Base-by-base conservation (phyloP, 1,284 basidiomycete species). In the Papiliotrema flavescens region DNA sequence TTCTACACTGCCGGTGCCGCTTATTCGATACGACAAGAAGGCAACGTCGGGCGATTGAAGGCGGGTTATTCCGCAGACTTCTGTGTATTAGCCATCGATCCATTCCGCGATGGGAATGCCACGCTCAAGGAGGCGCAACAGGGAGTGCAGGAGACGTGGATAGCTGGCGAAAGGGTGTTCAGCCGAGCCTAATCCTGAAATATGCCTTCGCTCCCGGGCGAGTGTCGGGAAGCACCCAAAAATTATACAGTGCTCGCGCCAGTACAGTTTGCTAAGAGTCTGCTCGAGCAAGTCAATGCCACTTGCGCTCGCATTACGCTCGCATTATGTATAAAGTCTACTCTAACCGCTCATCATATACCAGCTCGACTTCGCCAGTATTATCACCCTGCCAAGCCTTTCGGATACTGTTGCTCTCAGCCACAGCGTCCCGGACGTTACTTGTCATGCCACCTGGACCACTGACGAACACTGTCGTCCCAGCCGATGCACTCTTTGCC, bases 21-120 rank as follows among this genome's bases (percentile, higher is more conserved):
- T 4, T 60, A 53, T 40, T 60, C 60, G 1, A 54, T 55, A 6
- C 40, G 49, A 23, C 34, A 46, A 3, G 65, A 66, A 11, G 51
- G 51, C 24, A 20, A 46, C 19, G 40, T 44, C 22, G 67, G 67
- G 3, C 54, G 48, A 19, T 51, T 67, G 19, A 51, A 59, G 52
- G 43, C 53, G 2, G 67, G 67, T n/a, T 63, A 59, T 51, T 37
- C 50, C 15, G 67, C 65, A 2, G 67, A 67, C 52, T 67, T 70
- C 47, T 60, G 61, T 36, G 43, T 70, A 5, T 48, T 70, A 15
- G 45, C 34, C 32, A 56, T 66, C 26, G 64, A 67, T 49, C 67
- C 67, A 1, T 70, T 67, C 52, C 41, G 45, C 1, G 58, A 70
- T 28, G 63, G 64, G 1, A 49, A 64, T 20, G 59, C 17, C 46